Base-by-base conservation (phyloP, 2,329 filamentous ascomycete species). In the Chaetothyriales sp. region DNA sequence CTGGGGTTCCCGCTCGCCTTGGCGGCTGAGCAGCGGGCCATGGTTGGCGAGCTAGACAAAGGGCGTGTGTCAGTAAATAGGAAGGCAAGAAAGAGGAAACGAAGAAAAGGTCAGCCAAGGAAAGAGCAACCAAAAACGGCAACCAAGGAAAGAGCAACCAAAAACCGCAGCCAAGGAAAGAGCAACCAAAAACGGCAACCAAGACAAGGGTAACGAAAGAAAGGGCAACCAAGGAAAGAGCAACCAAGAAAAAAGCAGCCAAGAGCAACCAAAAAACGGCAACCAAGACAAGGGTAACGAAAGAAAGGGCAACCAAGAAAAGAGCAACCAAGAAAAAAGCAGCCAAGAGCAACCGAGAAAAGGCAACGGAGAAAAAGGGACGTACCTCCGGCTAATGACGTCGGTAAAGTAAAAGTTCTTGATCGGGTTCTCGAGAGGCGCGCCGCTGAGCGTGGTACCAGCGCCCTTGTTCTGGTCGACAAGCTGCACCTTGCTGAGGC, bases 401-500 rank as follows among this genome's bases (percentile, higher is more conserved):
- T 98, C 90, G 69, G 92, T 98, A 72, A 97, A 95, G 75, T 89
- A 98, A 70, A 98, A 98, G 75, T 98, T 87, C 64, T 95, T 83
- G 62, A 98, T 87, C 52, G 85, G 81, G 71, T 86, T 86, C 76
- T 82, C 87, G 64, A 98, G 77, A 28, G 86, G 80, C 62, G 77
- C 71, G n/a, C 81, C 82, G 43, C 74, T 83, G 4, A 33, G 29
- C 43, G 75, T 83, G n/a, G 77, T 64, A 70, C 86, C 84, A 48
- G 81, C 72, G 47, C 87, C 89, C 80, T 92, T 95, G 77, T 97
- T 97, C 71, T 94, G 86, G 66, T 97, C 92, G 50, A 95, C 86
- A 53, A 98, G 77, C 71, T 97, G 90, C 53, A 95, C 85, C 77
- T 89, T 95, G 79, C 86, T 89, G 63, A 97, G 73, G 57, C 80